These are phyloP conservation scores for Mollisia scopiformis DNA, from an alignment of 2,329 filamentous ascomycete species.

Conservation along the genomic window DNA sequence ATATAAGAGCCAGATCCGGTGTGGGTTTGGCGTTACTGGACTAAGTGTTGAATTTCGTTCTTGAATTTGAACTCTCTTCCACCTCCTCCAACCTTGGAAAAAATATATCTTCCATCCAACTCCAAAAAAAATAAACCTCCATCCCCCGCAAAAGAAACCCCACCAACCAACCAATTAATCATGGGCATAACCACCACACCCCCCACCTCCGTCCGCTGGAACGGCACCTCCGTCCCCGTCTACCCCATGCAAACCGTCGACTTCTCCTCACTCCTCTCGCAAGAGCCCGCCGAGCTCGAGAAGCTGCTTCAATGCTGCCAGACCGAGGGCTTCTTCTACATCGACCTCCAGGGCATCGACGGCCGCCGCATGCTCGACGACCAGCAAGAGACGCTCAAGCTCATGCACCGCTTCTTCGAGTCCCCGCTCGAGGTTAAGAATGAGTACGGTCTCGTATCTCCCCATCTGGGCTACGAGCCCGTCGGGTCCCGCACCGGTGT, in stretches of 20 bases:
- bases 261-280: constrained; percentile 54
- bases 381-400: constrained; percentile 52
- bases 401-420: constrained; percentile 60
- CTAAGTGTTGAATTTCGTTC: constrained; percentile 5
- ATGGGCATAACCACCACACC: constrained; percentile 44
- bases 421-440: constrained; percentile 57
- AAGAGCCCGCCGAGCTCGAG: constrained; percentile 56
- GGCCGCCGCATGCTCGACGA: constrained; percentile 55
- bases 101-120: too few species aligned
- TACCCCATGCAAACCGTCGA: constrained; percentile 55
- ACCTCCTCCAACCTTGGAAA: too few species aligned
- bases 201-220: constrained; percentile 51
- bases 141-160: too few species aligned
- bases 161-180: too few species aligned
- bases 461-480: constrained; percentile 57
- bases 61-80: background rate
- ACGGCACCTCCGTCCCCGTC: constrained; percentile 52
- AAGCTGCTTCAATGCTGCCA: constrained; percentile 53
- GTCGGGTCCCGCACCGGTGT: constrained; percentile 52
- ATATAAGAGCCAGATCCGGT: constrained; percentile 7
- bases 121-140: too few species aligned
- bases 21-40: background rate
- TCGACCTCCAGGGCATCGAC: constrained; percentile 55
- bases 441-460: constrained; percentile 55
- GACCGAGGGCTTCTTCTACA: constrained; percentile 58